Conservation (phyloP, 2,329 filamentous ascomycete genomes). For the Chaetomium sp. region DNA sequence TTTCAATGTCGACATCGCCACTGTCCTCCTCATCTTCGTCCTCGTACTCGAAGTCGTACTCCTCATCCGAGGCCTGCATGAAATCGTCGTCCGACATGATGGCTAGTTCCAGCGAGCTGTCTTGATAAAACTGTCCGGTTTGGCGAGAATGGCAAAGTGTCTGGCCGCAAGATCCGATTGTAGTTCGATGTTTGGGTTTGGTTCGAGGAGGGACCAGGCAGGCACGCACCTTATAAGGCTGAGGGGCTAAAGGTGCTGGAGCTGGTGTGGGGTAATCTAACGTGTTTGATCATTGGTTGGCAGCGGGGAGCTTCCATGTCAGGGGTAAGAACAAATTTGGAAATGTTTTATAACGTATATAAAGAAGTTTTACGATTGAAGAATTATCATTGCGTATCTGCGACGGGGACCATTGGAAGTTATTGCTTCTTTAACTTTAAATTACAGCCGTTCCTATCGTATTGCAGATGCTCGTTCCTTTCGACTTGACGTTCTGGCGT, state of each 20-base stretch:
- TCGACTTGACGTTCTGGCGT: no score
- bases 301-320: not conserved
- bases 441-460: no score
- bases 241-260: conserved; percentile 1
- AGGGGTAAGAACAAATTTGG: not conserved
- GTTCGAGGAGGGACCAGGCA: conserved; percentile 1
- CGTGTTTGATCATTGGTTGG: conserved; percentile 12
- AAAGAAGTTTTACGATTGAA: no score
- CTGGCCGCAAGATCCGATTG: not conserved
- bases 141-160: not conserved
- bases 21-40: conserved; percentile 80
- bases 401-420: no score
- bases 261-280: conserved; percentile 15
- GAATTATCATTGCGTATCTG: no score
- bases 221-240: conserved; percentile 11
- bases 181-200: not conserved
- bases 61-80: conserved; percentile 85
- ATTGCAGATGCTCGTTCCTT: no score
- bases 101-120: conserved; percentile 8
- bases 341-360: no score
- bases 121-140: not conserved
- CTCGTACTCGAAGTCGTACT: conserved; percentile 98
- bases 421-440: no score
- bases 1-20: conserved; percentile 91
- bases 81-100: conserved; percentile 84